phyloP scores from a whole-genome alignment of 2,329 filamentous ascomycete species.

The Rhexocercosporidium sp. region DNA sequence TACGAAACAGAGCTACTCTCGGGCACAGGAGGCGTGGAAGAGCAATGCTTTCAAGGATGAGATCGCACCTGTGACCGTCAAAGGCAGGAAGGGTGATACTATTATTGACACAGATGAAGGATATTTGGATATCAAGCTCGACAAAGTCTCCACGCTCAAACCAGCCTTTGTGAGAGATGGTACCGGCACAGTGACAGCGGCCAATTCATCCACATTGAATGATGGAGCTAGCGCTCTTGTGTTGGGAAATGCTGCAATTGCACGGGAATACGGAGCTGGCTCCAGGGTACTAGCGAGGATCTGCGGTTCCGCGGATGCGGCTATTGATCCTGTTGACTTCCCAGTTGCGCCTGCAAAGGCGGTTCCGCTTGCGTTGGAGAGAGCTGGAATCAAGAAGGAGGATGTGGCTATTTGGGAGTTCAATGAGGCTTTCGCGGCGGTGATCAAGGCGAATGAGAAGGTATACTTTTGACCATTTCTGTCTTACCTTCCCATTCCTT shows the following conservation, averaged over 20 bases:
- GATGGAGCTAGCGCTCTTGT: conserved; percentile 93
- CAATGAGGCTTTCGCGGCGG: conserved; percentile 96
- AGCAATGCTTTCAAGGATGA: conserved; percentile 84
- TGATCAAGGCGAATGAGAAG: conserved; percentile 94
- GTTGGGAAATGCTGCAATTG: conserved; percentile 79
- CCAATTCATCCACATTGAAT: conserved; percentile 92
- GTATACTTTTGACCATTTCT: conserved; percentile 49
- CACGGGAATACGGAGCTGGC: conserved; percentile 76
- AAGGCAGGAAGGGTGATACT: conserved; percentile 81
- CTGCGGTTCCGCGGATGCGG: conserved; percentile 85
- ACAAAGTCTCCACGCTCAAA: conserved; percentile 86
- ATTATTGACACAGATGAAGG: conserved; percentile 86
- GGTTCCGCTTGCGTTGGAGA: conserved; percentile 85
- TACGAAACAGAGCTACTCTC: conserved; percentile 86
- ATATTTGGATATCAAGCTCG: conserved; percentile 83
- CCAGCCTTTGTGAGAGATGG: conserved; percentile 89
- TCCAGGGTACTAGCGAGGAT: conserved; percentile 89
- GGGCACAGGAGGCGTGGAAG: conserved; percentile 89
- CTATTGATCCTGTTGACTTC: conserved; percentile 91
- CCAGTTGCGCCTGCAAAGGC: conserved; percentile 91
- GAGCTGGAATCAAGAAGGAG: conserved; percentile 88
- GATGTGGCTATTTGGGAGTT: conserved; percentile 97
- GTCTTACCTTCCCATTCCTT: background rate
- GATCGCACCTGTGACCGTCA: conserved; percentile 85
- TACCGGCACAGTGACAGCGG: conserved; percentile 89